Conservation (phyloP, 2,329 filamentous ascomycete species). For the Alternaria burnsii region DNA sequence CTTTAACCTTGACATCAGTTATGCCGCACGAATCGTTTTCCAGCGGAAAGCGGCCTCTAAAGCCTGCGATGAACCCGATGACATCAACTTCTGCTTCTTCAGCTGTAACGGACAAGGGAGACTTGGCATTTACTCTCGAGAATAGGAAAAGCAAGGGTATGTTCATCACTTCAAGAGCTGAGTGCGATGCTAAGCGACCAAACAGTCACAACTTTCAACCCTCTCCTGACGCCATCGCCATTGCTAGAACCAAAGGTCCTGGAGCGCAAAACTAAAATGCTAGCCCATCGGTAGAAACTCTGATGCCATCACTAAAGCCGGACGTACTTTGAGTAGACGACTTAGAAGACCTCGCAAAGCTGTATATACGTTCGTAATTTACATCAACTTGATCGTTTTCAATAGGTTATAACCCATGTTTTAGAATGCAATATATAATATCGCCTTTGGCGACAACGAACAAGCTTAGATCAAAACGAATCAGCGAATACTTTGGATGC, state of each 20-base stretch:
- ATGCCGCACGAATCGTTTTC: background rate
- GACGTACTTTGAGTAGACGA: background rate
- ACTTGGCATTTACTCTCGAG: slow-evolving; percentile 18
- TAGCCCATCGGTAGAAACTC: background rate
- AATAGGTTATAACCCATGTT: background rate
- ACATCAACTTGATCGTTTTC: background rate
- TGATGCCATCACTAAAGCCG: background rate
- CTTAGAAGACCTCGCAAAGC: background rate
- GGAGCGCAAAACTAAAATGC: slow-evolving; percentile 20
- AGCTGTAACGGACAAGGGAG: background rate
- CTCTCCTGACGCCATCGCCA: slow-evolving; percentile 28
- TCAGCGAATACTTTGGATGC: background rate
- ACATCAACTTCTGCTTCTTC: slow-evolving; percentile 20
- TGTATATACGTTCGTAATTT: background rate
- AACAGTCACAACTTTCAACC: slow-evolving; percentile 25
- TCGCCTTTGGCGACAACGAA: background rate
- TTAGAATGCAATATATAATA: background rate
- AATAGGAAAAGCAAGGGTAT: slow-evolving; percentile 15
- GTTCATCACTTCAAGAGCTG: background rate
- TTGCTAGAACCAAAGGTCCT: slow-evolving; percentile 27
- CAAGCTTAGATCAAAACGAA: background rate
- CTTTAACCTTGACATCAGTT: background rate
- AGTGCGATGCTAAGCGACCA: background rate
- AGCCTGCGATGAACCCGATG: slow-evolving; percentile 10
- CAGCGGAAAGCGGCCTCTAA: slow-evolving; percentile 16